Evolutionary conservation across 176 grass and related monocot species (phyloP).

Genomic region (Miscanthus lutarioriparius): DNA sequence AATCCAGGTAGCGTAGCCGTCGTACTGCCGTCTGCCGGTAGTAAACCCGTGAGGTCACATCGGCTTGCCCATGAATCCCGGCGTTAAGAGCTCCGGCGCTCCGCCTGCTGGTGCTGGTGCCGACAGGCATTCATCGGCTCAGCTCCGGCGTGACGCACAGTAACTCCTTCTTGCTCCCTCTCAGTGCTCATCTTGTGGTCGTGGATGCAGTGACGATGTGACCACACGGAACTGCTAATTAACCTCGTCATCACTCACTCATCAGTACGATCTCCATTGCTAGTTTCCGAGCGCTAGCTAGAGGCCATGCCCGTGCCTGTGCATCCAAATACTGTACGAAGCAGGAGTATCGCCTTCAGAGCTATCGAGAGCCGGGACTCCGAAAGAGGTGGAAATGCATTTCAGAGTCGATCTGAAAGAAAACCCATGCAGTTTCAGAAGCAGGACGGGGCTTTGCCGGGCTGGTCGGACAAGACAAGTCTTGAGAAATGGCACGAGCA

Average conservation of each 20-base stretch:
- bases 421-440: background rate
- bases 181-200: background rate
- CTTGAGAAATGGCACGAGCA: background rate
- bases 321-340: too few species aligned
- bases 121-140: slow-evolving; percentile 2
- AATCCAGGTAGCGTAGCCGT: background rate
- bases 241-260: background rate
- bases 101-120: too few species aligned
- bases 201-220: background rate
- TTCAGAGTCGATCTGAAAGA: too few species aligned
- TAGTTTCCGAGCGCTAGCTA: background rate
- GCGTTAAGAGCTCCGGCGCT: background rate
- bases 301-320: too few species aligned
- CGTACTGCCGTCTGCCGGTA: background rate
- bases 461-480: background rate
- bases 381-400: too few species aligned
- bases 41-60: slow-evolving; percentile 14
- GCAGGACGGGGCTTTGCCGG: too few species aligned
- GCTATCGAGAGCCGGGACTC: too few species aligned
- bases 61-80: background rate
- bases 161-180: background rate
- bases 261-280: background rate
- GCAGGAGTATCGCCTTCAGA: too few species aligned
- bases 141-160: slow-evolving; percentile 34
- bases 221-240: background rate